Conservation (phyloP, 2,329 filamentous ascomycete species). For the Tolypocladium pustulatum region DNA sequence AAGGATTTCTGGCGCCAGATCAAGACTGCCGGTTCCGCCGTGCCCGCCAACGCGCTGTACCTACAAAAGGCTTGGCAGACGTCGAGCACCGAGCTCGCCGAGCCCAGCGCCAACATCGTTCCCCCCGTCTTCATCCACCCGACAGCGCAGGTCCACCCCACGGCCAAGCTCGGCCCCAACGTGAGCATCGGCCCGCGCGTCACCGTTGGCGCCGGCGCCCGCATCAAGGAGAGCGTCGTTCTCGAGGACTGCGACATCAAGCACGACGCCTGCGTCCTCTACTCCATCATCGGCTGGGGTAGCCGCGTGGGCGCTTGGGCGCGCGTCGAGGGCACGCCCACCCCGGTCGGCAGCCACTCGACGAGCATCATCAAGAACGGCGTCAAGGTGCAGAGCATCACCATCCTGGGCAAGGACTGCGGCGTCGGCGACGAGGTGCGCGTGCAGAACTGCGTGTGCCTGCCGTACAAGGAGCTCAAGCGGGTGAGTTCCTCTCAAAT, state of each 20-base stretch:
- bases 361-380: constrained; percentile 97
- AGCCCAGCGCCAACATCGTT: constrained; percentile 77
- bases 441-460: constrained; percentile 94
- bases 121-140: constrained; percentile 94
- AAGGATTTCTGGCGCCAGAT: constrained; percentile 99
- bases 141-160: constrained; percentile 79
- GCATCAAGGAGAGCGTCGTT: constrained; percentile 93
- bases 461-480: constrained; percentile 98
- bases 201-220: constrained; percentile 72
- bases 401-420: constrained; percentile 94
- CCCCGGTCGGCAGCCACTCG: constrained; percentile 74
- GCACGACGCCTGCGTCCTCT: constrained; percentile 90
- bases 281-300: constrained; percentile 95
- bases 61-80: constrained; percentile 86
- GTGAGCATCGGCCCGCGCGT: constrained; percentile 92
- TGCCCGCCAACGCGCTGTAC: constrained; percentile 94
- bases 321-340: constrained; percentile 89
- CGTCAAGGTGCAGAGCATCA: constrained; percentile 97
- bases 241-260: constrained; percentile 92
- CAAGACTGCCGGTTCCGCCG: constrained; percentile 95
- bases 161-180: constrained; percentile 92
- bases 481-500: constrained; percentile 48
- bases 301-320: constrained; percentile 97
- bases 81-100: constrained; percentile 65
- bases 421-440: constrained; percentile 85